A percentile compares a stretch with the other conserved stretches of the same genome.
These are phyloP conservation scores for Rhizopus microsporus DNA, from an alignment of 371 early-diverging fungal genomes.

Conservation along the genomic window DNA sequence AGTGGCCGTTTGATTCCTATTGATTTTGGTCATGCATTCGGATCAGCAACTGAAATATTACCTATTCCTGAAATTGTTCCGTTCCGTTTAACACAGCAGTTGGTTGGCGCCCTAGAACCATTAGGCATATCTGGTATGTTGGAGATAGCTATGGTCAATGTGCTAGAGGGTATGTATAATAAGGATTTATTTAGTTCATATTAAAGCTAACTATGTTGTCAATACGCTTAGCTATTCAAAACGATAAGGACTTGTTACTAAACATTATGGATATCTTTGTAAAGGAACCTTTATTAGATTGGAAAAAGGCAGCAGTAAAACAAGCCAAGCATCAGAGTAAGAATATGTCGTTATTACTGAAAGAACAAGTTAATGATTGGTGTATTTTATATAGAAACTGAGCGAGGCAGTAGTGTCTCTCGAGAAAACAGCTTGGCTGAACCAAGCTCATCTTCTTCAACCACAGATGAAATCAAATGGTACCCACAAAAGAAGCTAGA, in stretches of 20 bases:
- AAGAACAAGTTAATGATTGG: not conserved
- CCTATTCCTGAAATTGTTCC: constrained; percentile 73
- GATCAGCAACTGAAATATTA: constrained; percentile 69
- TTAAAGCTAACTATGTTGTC: not conserved
- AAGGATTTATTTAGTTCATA: not conserved
- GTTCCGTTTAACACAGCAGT: constrained; percentile 64
- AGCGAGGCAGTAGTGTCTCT: not conserved
- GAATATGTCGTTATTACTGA: constrained; percentile 3
- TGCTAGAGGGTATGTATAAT: constrained; percentile 46
- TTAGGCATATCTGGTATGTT: constrained; percentile 58
- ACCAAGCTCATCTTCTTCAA: not conserved
- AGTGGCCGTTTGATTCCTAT: constrained; percentile 67
- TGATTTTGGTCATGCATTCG: constrained; percentile 81
- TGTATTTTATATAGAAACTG: constrained; percentile 14
- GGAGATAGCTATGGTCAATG: constrained; percentile 57
- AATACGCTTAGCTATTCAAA: constrained; percentile 48
- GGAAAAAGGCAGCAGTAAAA: constrained; percentile 63
- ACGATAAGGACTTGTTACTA: constrained; percentile 49
- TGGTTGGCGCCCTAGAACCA: constrained; percentile 57
- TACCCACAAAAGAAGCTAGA: constrained; percentile 77
- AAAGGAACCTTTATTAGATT: constrained; percentile 67
- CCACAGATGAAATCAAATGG: constrained; percentile 51
- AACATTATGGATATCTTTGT: constrained; percentile 74
- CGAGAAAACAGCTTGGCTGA: not conserved
- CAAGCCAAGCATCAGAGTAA: constrained; percentile 61